Evolutionary conservation across 148 eudicot species (phyloP).

Genomic region (Rhododendron ferrugineum): DNA sequence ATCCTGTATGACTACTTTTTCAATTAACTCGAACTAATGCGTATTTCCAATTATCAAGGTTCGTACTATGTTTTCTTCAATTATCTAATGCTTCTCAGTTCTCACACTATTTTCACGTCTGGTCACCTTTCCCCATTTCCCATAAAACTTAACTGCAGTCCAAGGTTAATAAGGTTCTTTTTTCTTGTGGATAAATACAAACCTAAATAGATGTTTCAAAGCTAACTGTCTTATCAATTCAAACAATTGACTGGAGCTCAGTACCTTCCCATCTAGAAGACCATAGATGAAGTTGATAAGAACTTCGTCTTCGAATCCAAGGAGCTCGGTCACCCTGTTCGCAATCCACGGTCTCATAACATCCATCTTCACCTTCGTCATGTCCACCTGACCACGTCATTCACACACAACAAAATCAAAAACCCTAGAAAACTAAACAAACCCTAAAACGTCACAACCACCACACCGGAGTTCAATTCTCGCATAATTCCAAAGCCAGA

Average conservation of each 20-base stretch:
- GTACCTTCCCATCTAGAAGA: conserved; percentile 84
- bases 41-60: background rate
- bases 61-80: background rate
- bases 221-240: background rate
- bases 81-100: background rate
- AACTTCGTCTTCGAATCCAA: conserved; percentile 97
- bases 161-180: background rate
- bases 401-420: background rate
- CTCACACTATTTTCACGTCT: background rate
- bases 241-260: background rate
- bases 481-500: background rate
- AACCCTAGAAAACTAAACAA: background rate
- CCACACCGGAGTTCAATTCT: background rate
- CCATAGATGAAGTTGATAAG: conserved; percentile 85
- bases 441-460: background rate
- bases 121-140: background rate
- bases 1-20: background rate
- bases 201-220: background rate
- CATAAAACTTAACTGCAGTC: background rate
- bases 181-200: conserved; percentile 8
- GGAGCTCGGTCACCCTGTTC: conserved; percentile 72
- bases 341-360: conserved; percentile 96
- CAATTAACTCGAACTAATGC: background rate
- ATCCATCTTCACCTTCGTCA: conserved; percentile 90
- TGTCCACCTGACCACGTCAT: conserved; percentile 55